Evolutionary conservation across 164 flowering plant genomes (phyloP).

Genomic region (Paratinospora sagittata): DNA sequence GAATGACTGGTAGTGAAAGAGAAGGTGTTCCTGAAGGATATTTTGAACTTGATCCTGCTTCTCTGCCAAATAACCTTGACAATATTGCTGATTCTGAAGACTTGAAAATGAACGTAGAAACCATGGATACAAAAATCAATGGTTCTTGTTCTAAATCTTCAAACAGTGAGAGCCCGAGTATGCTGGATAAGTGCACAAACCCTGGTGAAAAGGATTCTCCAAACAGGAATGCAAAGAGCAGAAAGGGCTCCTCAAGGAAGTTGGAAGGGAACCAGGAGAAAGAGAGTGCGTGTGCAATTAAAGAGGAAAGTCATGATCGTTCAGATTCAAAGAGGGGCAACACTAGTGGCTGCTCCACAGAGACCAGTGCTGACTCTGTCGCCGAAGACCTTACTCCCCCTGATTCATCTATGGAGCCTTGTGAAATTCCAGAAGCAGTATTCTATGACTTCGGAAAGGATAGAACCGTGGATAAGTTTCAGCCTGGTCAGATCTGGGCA

Average conservation of each 20-base stretch:
- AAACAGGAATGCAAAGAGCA: background rate
- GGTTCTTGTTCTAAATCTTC: conserved; percentile 15
- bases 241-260: background rate
- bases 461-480: conserved; percentile 36
- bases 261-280: background rate
- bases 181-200: background rate
- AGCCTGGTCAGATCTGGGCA: conserved; percentile 68
- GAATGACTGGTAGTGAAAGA: conserved; percentile 46
- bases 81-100: conserved; percentile 6
- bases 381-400: background rate
- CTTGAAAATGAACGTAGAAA: conserved; percentile 10
- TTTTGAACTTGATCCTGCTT: conserved; percentile 65
- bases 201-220: background rate
- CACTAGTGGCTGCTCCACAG: background rate
- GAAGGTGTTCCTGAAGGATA: conserved; percentile 45
- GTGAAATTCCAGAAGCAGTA: conserved; percentile 39
- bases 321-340: background rate
- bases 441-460: conserved; percentile 42
- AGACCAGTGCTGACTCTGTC: background rate
- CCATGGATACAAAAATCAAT: background rate
- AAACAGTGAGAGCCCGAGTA: background rate
- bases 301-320: background rate
- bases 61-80: conserved; percentile 23
- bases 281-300: background rate
- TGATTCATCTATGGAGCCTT: conserved; percentile 9